A percentile compares a stretch with the other conserved stretches of the same genome.
Evolutionary conservation across 2,329 filamentous ascomycete genomes (phyloP).

Genomic region (Fusarium duplospermum): DNA sequence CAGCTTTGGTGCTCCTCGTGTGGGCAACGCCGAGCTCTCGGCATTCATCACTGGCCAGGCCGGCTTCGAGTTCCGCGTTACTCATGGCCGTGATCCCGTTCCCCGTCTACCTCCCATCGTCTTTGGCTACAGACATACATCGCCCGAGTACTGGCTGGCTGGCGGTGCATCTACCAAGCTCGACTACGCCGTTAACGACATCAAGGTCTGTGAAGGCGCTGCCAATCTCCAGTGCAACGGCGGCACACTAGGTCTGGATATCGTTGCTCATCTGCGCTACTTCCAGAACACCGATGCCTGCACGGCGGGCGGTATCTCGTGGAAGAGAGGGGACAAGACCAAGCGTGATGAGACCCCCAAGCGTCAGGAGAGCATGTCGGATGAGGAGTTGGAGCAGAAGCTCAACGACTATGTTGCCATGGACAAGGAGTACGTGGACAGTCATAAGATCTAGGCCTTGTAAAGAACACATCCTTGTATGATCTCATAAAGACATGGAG

Average conservation of each 20-base stretch:
- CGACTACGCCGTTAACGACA: slow-evolving; percentile 52
- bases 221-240: slow-evolving; percentile 63
- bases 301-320: slow-evolving; percentile 36
- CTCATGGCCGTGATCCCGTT: slow-evolving; percentile 75
- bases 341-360: slow-evolving; percentile 24
- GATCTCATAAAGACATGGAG: not conserved
- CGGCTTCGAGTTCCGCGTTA: slow-evolving; percentile 71
- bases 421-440: slow-evolving; percentile 49
- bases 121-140: slow-evolving; percentile 73
- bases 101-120: slow-evolving; percentile 73
- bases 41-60: slow-evolving; percentile 64
- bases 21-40: slow-evolving; percentile 68
- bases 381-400: slow-evolving; percentile 54
- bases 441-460: slow-evolving; percentile 20
- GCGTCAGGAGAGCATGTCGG: slow-evolving; percentile 28
- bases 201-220: slow-evolving; percentile 62
- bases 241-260: slow-evolving; percentile 58
- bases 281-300: slow-evolving; percentile 59
- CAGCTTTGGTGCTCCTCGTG: slow-evolving; percentile 75
- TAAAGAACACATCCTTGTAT: not conserved
- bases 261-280: slow-evolving; percentile 61
- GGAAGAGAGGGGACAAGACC: slow-evolving; percentile 39
- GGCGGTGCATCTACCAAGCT: slow-evolving; percentile 48
- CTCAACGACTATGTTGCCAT: slow-evolving; percentile 51
- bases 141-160: slow-evolving; percentile 75